Base-by-base conservation (phyloP, 345 rosid genomes). In the Pugionium cornutum region DNA sequence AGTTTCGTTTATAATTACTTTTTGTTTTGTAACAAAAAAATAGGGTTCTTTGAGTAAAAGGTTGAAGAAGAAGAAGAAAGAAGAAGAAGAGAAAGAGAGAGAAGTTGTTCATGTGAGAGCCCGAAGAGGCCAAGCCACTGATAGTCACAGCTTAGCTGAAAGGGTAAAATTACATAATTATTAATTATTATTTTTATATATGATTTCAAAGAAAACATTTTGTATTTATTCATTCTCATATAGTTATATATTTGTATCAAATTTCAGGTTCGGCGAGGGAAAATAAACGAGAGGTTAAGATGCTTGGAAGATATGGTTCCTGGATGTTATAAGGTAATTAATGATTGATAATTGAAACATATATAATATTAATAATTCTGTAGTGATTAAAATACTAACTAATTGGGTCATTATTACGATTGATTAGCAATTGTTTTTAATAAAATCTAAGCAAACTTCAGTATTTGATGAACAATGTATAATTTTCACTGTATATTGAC, bases 31-130 rank as follows among this genome's bases (percentile, higher is more conserved):
- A 8, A 18, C 18, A 31, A 37, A 32, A 69, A 53, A 9, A 30
- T 39, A 48, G 70, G 41, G 55, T 9, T 47, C 34, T 59, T 72
- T 65, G 43, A 77, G 84, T 53, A 84, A 89, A 59, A 83, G 75
- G 76, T 68, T 40, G 56, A 84, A 83, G 72, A 67, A 41, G 41
- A 71, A 70, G 25, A 48, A 65, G 40, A 6, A 51, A 40, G 82
- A 68, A 10, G 59, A 75, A 60, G 77, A 80, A 4, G 78, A 76
- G 62, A 77, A 75, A 66, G 77, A 83, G 33, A 82, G 72, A 68
- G 92, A 85, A 60, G 95, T 87, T 30, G 88, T 91, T 77, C 97
- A 88, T 70, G 96, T 91, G 27, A 88, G 97, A 84, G 97, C 97
- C 40, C 77, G 88, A 79, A 84, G 96, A 78, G 97, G 97, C 56